Percentiles rank a stretch among this genome's conserved stretches.
Evolutionary conservation across 257 asterid genomes (phyloP).

Genomic region (Nicotiana tomentosiformis): DNA sequence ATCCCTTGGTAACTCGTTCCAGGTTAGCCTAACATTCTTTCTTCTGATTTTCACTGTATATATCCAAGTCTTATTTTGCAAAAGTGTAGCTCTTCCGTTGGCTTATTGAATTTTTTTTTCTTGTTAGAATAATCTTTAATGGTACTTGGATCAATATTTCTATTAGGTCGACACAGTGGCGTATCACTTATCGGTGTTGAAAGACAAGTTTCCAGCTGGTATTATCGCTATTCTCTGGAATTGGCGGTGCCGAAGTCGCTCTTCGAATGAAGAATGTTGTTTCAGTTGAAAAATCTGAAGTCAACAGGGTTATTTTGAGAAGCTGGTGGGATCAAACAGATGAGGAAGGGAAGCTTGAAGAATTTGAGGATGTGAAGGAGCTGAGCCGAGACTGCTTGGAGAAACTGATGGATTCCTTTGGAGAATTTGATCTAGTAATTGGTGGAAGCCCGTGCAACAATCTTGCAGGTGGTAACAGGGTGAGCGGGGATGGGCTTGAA

Average conservation of each 20-base stretch:
- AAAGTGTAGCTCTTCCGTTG: not conserved
- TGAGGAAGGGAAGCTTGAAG: conserved; percentile 31
- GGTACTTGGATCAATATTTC: not conserved
- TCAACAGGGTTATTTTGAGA: too few relatives aligned
- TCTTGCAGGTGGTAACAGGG: too few relatives aligned
- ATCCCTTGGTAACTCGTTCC: too few relatives aligned
- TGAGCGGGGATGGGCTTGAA: not conserved
- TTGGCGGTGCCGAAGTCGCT: conserved; percentile 56
- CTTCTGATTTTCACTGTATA: not conserved
- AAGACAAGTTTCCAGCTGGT: not conserved
- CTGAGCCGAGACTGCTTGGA: conserved; percentile 23
- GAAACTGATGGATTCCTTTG: conserved; percentile 14
- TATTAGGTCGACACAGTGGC: conserved; percentile 39
- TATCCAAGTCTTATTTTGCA: not conserved
- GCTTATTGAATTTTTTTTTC: not conserved
- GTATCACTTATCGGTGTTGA: not conserved
- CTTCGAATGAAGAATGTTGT: conserved; percentile 49
- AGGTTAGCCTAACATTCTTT: not conserved
- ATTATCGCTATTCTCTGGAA: not conserved
- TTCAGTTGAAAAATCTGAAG: conserved; percentile 35
- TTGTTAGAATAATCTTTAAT: not conserved
- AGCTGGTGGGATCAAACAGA: too few relatives aligned
- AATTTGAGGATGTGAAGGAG: conserved; percentile 36
- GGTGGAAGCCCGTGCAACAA: too few relatives aligned
- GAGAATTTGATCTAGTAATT: conserved; percentile 48